phyloP scores from a whole-genome alignment of 176 grass and related monocot species.

The Phoenix roebelenii region DNA sequence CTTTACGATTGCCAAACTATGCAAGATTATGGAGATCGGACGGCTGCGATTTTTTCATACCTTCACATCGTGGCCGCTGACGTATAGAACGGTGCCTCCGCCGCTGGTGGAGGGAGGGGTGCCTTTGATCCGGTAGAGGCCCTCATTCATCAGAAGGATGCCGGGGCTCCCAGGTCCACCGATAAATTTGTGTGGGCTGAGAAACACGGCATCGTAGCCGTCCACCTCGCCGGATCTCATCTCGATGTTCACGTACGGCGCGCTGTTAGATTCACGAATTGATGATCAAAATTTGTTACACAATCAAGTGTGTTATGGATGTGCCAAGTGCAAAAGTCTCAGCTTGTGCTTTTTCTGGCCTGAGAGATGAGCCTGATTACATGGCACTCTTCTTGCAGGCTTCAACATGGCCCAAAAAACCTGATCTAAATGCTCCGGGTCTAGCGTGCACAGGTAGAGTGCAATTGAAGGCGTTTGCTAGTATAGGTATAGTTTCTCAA shows the following conservation, averaged over 20 bases:
- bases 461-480: too few relatives aligned
- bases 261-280: too few relatives aligned
- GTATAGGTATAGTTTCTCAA: too few relatives aligned
- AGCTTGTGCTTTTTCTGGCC: too few relatives aligned
- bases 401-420: too few relatives aligned
- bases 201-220: constrained; percentile 65
- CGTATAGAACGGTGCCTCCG: constrained; percentile 61
- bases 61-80: constrained; percentile 55
- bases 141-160: constrained; percentile 70
- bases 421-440: too few relatives aligned
- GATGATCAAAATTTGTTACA: too few relatives aligned
- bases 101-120: constrained; percentile 54
- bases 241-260: constrained; percentile 65
- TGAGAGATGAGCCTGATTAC: too few relatives aligned
- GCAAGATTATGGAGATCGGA: too few relatives aligned
- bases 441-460: too few relatives aligned
- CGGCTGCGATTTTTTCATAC: constrained; percentile 3
- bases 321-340: constrained; percentile 12
- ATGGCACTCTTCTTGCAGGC: too few relatives aligned
- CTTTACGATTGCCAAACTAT: too few relatives aligned
- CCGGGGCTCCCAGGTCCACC: constrained; percentile 64
- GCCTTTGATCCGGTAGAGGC: constrained; percentile 37
- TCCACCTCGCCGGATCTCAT: constrained; percentile 66
- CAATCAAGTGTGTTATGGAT: background rate
- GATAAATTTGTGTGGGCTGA: constrained; percentile 79